phyloP scores from a whole-genome alignment of 331 rosid species.

The Quercus phellos region DNA sequence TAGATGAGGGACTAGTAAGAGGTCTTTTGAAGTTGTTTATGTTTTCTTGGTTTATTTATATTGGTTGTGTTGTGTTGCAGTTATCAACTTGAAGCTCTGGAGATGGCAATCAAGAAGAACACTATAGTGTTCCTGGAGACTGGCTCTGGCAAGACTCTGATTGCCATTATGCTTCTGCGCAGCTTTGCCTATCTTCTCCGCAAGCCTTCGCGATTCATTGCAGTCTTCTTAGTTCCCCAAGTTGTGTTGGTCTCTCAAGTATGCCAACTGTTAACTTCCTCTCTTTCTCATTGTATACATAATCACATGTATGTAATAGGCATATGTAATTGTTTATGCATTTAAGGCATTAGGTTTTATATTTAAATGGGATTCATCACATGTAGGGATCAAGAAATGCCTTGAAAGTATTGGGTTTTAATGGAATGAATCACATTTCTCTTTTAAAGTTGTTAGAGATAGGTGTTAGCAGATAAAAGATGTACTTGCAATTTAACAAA shows the following conservation, averaged over 20 bases:
- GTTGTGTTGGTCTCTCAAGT: slow-evolving; percentile 85
- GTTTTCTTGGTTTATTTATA: background rate
- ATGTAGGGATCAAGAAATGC: no score
- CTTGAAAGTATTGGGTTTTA: no score
- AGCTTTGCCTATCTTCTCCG: slow-evolving; percentile 62
- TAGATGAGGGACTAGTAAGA: background rate
- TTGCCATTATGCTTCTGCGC: slow-evolving; percentile 83
- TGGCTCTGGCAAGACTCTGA: slow-evolving; percentile 87
- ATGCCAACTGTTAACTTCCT: slow-evolving; percentile 12
- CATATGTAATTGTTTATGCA: background rate
- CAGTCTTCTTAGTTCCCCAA: slow-evolving; percentile 77
- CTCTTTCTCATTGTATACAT: background rate
- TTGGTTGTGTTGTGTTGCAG: slow-evolving; percentile 32
- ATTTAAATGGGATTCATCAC: background rate
- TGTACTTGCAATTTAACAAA: no score
- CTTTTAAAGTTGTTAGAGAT: background rate
- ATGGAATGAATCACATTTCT: no score
- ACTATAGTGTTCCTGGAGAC: slow-evolving; percentile 83
- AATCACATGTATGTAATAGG: background rate
- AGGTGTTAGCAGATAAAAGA: background rate
- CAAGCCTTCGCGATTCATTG: slow-evolving; percentile 59
- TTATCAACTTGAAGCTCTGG: slow-evolving; percentile 83
- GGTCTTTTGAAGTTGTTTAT: background rate
- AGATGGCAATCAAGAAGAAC: slow-evolving; percentile 50
- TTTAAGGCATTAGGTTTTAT: background rate